Base-by-base conservation (phyloP, 805 yeast species). In the Cyberlindnera lachancei region DNA sequence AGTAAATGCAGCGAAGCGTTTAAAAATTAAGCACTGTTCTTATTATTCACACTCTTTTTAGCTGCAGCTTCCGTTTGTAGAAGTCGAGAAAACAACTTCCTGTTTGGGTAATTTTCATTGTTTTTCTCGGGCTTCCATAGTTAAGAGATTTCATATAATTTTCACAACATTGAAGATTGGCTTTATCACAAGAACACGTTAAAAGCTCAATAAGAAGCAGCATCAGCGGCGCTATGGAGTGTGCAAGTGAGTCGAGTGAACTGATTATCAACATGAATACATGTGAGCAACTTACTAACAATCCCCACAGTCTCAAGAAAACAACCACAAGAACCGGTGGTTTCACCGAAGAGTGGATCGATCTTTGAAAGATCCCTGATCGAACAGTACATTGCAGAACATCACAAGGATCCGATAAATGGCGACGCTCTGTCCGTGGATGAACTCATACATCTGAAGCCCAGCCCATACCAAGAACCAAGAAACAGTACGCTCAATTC, bases 341-440 rank as follows among this genome's bases (percentile, higher is more conserved):
- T 88, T 2, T 85, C 94, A 0, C 75, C 79, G 4, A 72, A 61
- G 39, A 77, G 87, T 34, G 81, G 82, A 8, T 61, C 73, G 28
- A 57, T 90, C 3, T 88, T 81, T 51, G 96, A 88, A 42, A 64
- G 63, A 41, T 48, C 62, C 11, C 61, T 82, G 29, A 60, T 87
- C 10, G 72, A 63, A 33, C 66, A 73, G 16, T 86, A 82, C 48
- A 63, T 88, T 9, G 50, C 69, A 6, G 73, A 81, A 29, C 64
- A 75, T 33, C 79, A 79, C 2, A 70, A 63, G 25, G 97, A 88
- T 52, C 97, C 97, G 3, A 61, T 87, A 15, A 68, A 70, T 12
- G 73, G 78, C 36, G 79, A 80, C 32, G 73, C 79, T 3, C 56
- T 87, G 38, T 41, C 64, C 0, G 45, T 53, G 1, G 75, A 70